Evolutionary conservation across 352 stramenopile genomes (phyloP).

Genomic region (Phytophthora nicotianae): DNA sequence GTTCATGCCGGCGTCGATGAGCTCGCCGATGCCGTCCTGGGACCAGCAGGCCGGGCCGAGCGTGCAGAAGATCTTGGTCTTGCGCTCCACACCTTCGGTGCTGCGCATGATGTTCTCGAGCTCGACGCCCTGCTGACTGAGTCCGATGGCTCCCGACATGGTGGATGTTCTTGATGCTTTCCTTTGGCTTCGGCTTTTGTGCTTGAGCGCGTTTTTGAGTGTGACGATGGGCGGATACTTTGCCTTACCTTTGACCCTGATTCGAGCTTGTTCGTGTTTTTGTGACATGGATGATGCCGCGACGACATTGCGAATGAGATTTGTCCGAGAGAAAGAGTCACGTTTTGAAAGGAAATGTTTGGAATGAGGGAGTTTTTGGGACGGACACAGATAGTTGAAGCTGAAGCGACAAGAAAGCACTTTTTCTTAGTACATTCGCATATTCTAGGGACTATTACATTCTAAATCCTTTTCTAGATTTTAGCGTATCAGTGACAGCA

Average conservation of each 20-base stretch:
- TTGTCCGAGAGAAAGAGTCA: not conserved
- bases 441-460: too few relatives aligned
- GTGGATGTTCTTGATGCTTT: not conserved
- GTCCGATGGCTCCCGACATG: constrained; percentile 40
- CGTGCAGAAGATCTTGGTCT: constrained; percentile 93
- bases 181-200: constrained; percentile 8
- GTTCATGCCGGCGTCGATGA: constrained; percentile 94
- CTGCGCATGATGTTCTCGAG: constrained; percentile 46
- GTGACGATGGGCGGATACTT: constrained; percentile 7
- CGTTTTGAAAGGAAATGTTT: not conserved
- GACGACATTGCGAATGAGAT: not conserved
- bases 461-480: too few relatives aligned
- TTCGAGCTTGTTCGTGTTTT: constrained; percentile 8
- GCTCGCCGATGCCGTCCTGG: constrained; percentile 91
- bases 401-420: not conserved
- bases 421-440: too few relatives aligned
- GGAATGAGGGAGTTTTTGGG: too few relatives aligned
- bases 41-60: constrained; percentile 92
- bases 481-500: too few relatives aligned
- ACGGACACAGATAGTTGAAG: too few relatives aligned
- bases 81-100: constrained; percentile 45
- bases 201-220: constrained; percentile 21
- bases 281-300: constrained; percentile 2
- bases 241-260: not conserved
- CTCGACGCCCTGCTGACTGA: constrained; percentile 39